phyloP scores from a whole-genome alignment of 1,284 basidiomycete genomes.

The Boletus sp. region DNA sequence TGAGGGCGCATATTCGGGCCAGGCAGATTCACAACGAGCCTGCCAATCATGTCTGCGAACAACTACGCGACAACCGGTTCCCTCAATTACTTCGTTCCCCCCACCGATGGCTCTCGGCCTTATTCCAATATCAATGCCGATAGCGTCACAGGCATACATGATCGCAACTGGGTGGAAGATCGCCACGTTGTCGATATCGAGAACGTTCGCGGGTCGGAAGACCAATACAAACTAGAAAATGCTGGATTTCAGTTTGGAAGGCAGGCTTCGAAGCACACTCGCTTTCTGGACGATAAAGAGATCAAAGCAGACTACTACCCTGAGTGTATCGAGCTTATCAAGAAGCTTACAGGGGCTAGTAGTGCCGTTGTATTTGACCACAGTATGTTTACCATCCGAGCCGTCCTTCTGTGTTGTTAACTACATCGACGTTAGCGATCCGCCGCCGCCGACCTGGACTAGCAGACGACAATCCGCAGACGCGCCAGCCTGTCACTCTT shows the following conservation, averaged over 20 bases:
- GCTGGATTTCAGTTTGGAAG: constrained; percentile 47
- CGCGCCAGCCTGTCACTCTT: constrained; percentile 45
- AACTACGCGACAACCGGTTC: constrained; percentile 19
- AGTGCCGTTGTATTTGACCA: constrained; percentile 54
- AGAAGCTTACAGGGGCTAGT: constrained; percentile 51
- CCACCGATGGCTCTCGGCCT: constrained; percentile 23
- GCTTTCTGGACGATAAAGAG: constrained; percentile 39
- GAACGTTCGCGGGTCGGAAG: constrained; percentile 45
- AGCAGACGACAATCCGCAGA: constrained; percentile 38
- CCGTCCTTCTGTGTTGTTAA: not conserved
- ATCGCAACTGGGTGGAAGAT: constrained; percentile 21
- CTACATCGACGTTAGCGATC: constrained; percentile 27
- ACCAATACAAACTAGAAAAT: constrained; percentile 41
- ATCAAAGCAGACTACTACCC: constrained; percentile 48
- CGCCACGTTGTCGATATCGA: constrained; percentile 23
- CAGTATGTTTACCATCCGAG: constrained; percentile 38
- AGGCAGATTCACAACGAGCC: not conserved
- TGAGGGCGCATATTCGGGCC: not conserved
- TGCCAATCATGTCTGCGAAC: constrained; percentile 15
- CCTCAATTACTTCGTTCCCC: constrained; percentile 19
- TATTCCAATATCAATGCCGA: constrained; percentile 15
- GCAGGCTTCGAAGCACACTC: constrained; percentile 25
- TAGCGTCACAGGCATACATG: constrained; percentile 4
- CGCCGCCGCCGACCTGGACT: constrained; percentile 43
- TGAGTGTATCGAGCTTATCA: constrained; percentile 48